Evolutionary conservation across 2,329 filamentous ascomycete genomes (phyloP), one percentile per base, ranked within the genome.

Genomic region (Fusarium virguliforme): DNA sequence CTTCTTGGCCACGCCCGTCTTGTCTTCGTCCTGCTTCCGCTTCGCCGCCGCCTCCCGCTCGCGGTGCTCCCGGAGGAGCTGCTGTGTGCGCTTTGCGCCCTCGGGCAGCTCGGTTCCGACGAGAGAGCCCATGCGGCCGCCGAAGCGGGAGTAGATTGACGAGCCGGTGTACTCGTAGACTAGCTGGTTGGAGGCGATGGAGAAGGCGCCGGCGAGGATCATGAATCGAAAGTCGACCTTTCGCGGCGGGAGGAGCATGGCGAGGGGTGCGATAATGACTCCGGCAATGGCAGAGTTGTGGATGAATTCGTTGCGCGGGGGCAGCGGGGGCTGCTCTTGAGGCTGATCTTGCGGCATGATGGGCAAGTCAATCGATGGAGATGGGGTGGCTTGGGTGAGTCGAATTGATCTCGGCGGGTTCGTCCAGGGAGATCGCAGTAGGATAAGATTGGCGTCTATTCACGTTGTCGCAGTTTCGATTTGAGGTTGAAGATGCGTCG

Each of bases 21-120:
- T 77, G 63, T 80, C 75, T 37, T 72, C 61, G 6, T 43, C 48
- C 7, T 70, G 65, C 62, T 77, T 71, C 18, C 60, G 67, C 55
- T 74, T 75, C 54, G 74, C 75, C 40, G 77, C 76, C 8, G 79
- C 79, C 71, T 82, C 79, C 26, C 79, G 76, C 77, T 81, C 81
- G 60, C 78, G 79, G 75, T 88, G 86, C 65, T 85, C 83, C 58
- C 81, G 81, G 55, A 88, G 79, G 53, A 85, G 78, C 71, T 78
- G 79, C 78, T 84, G 85, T 24, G 82, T 86, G 73, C 81, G 80
- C 76, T 78, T 79, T 22, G 87, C 87, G 58, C 83, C 83, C 72
- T 91, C 89, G 43, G 87, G 88, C 15, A 92, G 87, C 59, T 86
- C 83, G 51, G 82, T 84, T 66, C 84, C 83, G 43, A 88, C 79